Evolutionary conservation across 2,329 filamentous ascomycete genomes (phyloP).

Genomic region (Colletotrichum limetticola): DNA sequence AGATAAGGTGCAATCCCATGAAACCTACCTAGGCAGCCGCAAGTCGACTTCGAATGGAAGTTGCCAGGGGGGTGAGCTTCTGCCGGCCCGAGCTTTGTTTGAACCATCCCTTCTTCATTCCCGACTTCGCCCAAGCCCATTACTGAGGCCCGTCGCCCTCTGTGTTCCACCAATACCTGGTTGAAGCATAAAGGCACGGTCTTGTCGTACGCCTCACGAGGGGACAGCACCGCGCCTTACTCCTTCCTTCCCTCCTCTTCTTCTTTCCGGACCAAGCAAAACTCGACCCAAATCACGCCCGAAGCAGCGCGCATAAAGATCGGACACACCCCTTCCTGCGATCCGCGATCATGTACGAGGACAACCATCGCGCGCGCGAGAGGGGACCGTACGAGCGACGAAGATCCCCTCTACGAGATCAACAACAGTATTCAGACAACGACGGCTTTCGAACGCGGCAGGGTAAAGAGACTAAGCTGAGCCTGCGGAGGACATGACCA

Average conservation of each 20-base stretch:
- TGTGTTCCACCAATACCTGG: conserved; percentile 3
- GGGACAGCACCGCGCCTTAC: conserved; percentile 11
- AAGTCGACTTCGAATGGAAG: not conserved
- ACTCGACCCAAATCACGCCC: conserved; percentile 1
- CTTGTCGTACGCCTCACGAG: conserved; percentile 16
- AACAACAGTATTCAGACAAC: conserved; percentile 41
- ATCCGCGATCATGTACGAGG: conserved; percentile 32
- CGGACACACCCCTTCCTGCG: conserved; percentile 11
- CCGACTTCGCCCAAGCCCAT: not conserved
- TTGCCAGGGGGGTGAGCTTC: conserved; percentile 24
- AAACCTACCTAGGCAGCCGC: not conserved
- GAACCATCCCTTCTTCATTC: conserved; percentile 24
- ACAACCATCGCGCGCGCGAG: conserved; percentile 23
- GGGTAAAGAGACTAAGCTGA: conserved; percentile 52
- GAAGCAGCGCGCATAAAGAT: not conserved
- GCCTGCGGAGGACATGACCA: conserved; percentile 36
- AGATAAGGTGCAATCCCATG: not conserved
- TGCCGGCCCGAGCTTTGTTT: conserved; percentile 5
- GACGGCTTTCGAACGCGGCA: conserved; percentile 60
- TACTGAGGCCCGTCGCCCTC: conserved; percentile 1
- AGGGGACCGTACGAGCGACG: conserved; percentile 35
- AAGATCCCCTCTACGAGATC: conserved; percentile 35
- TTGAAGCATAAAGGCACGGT: conserved; percentile 25
- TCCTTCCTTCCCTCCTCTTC: not conserved
- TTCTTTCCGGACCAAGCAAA: conserved; percentile 14